Evolutionary conservation across 805 yeast genomes (phyloP).

Genomic region (Schwanniomyces sp.): DNA sequence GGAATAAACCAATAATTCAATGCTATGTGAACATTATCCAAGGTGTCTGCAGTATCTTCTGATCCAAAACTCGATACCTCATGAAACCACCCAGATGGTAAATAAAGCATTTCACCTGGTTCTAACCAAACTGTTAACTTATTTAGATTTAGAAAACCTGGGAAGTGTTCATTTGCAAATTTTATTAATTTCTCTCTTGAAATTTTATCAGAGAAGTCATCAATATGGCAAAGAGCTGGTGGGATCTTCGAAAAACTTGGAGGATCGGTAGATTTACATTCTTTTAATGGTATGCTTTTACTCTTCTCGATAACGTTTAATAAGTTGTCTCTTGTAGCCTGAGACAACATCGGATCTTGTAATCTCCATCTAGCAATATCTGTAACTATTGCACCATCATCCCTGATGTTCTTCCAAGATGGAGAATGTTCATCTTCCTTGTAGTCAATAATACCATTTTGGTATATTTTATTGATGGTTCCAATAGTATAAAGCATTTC

Average conservation of each 20-base stretch:
- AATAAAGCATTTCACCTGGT: conserved; percentile 66
- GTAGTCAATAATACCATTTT: conserved; percentile 71
- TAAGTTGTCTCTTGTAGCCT: conserved; percentile 18
- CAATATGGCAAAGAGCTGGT: conserved; percentile 60
- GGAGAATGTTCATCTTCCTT: conserved; percentile 53
- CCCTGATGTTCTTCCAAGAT: conserved; percentile 59
- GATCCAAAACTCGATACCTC: conserved; percentile 69
- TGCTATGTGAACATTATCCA: conserved; percentile 51
- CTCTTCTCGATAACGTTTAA: conserved; percentile 9
- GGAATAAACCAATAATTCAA: conserved; percentile 77
- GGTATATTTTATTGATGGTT: conserved; percentile 46
- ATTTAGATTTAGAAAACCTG: conserved; percentile 44
- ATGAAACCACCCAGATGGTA: conserved; percentile 83
- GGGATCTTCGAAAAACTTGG: conserved; percentile 70
- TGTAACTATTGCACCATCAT: conserved; percentile 59
- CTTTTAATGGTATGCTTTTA: not conserved
- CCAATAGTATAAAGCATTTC: conserved; percentile 64
- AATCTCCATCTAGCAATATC: conserved; percentile 48
- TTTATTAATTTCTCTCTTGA: conserved; percentile 24
- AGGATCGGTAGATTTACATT: conserved; percentile 33
- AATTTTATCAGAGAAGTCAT: conserved; percentile 42
- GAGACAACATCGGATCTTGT: conserved; percentile 17
- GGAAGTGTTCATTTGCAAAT: conserved; percentile 46
- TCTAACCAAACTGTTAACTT: conserved; percentile 47
- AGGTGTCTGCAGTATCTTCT: conserved; percentile 12